Conservation (phyloP, 164 flowering plant genomes). For the Magnolia kwangsiensis region DNA sequence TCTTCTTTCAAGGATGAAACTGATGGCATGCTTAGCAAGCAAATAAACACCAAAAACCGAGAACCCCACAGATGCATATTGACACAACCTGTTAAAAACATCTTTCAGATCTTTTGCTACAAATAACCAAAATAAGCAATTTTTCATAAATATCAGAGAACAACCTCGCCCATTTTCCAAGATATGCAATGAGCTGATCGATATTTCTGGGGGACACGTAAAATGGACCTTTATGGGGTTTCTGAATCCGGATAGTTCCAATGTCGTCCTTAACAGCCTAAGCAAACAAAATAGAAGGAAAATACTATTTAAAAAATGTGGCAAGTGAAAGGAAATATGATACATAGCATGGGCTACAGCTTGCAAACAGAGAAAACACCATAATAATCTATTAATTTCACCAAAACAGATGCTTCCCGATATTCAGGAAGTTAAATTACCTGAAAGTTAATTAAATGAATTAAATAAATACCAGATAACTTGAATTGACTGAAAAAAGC, state of each 20-base stretch:
- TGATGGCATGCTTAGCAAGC: conserved; percentile 70
- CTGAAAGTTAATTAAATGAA: background rate
- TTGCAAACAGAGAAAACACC: background rate
- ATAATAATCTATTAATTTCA: background rate
- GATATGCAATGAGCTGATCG: conserved; percentile 81
- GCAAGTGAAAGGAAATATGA: background rate
- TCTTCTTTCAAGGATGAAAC: conserved; percentile 62
- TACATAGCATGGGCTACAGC: too few species aligned
- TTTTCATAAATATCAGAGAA: conserved; percentile 5
- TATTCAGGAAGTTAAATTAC: background rate
- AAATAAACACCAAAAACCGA: conserved; percentile 72
- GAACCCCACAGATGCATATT: conserved; percentile 78
- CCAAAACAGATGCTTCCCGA: background rate
- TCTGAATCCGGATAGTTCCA: conserved; percentile 79
- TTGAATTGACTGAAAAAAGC: too few species aligned
- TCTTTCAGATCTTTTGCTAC: background rate
- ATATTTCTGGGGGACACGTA: conserved; percentile 80
- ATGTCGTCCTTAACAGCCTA: conserved; percentile 95
- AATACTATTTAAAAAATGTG: background rate
- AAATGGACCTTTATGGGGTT: conserved; percentile 91
- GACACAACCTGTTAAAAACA: conserved; percentile 61
- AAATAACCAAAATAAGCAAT: conserved; percentile 4
- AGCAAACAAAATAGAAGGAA: conserved; percentile 6
- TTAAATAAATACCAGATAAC: background rate
- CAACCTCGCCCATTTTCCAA: conserved; percentile 94